Base-by-base conservation (phyloP, 306 rosid genomes). In the Ziziphus jujuba region DNA sequence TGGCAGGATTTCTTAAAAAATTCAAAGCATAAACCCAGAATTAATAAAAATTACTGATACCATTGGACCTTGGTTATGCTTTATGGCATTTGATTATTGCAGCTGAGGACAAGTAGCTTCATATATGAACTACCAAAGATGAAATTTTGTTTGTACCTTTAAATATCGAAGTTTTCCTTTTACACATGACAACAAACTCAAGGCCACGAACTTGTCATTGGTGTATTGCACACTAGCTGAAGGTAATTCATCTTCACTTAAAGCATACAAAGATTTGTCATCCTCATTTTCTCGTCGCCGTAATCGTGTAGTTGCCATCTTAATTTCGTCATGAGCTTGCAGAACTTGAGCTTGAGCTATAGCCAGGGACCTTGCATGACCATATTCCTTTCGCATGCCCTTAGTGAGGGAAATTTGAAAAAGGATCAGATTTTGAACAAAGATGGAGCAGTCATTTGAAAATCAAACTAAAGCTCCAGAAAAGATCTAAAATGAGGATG, bases 371-470 rank as follows among this genome's bases (percentile, higher is more conserved):
- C 98, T 86, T 66, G 98, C 95, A 78, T 88, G 89, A 61, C 55
- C 86, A 81, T 82, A 93, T 89, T 93, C 97, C 85, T 90, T 92
- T 61, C 98, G 84, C 98, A 92, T 86, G 65, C 89, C 87, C 98
- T 92, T 59, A 59, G 33, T 59, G 54, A 71, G 61, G 63, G 60
- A 57, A 70, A 71, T 61, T 60, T 45, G 54, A 65, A 81, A 55
- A 65, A 55, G n/a, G 28, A 67, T 28, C 47, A 65, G 74, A 65
- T 61, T 49, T 57, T 25, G 9, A 69, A 62, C 40, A 55, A 59
- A 67, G 56, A 35, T 36, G 43, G 45, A 1, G 53, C 24, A 20
- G 60, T 11, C 69, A 38, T 15, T 44, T 24, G 60, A 52, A 70
- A 66, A 43, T 45, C 20, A 65, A 72, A 55, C 56, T 23, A 53